A percentile compares a stretch with the other conserved stretches of the same genome.
These are phyloP conservation scores for Porphyrellus sp. DNA, from an alignment of 1,284 basidiomycete genomes.

Conservation along the genomic window DNA sequence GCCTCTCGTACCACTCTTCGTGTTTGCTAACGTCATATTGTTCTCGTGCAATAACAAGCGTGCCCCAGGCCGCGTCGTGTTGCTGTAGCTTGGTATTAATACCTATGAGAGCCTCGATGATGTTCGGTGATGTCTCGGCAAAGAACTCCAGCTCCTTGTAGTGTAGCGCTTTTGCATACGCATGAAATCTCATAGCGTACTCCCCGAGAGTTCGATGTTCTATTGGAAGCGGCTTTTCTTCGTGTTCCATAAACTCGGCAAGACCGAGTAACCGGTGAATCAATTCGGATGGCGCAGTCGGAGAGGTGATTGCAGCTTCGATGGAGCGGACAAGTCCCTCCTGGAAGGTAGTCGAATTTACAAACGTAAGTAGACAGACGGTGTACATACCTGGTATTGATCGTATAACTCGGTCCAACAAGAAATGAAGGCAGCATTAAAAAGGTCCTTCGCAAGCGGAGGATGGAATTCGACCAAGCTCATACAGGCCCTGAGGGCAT, in stretches of 20 bases:
- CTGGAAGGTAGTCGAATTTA: constrained; percentile 40
- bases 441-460: constrained; percentile 90
- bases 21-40: constrained; percentile 85
- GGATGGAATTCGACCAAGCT: constrained; percentile 90
- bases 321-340: constrained; percentile 93
- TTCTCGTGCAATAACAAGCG: constrained; percentile 83
- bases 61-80: constrained; percentile 95
- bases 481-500: constrained; percentile 94
- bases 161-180: constrained; percentile 97
- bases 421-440: constrained; percentile 98
- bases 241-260: constrained; percentile 99
- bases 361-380: background rate
- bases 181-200: constrained; percentile 91
- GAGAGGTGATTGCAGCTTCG: constrained; percentile 82
- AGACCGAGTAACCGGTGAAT: constrained; percentile 94
- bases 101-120: constrained; percentile 93
- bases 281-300: constrained; percentile 82
- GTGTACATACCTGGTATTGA: constrained; percentile 76
- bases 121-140: constrained; percentile 81
- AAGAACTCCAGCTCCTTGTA: constrained; percentile 99
- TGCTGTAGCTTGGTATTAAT: constrained; percentile 98
- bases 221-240: constrained; percentile 94
- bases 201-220: constrained; percentile 92
- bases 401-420: constrained; percentile 98
- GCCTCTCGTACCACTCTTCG: constrained; percentile 97